Conservation (phyloP, 2,329 filamentous ascomycete species). For the Knoxdaviesia proteae region DNA sequence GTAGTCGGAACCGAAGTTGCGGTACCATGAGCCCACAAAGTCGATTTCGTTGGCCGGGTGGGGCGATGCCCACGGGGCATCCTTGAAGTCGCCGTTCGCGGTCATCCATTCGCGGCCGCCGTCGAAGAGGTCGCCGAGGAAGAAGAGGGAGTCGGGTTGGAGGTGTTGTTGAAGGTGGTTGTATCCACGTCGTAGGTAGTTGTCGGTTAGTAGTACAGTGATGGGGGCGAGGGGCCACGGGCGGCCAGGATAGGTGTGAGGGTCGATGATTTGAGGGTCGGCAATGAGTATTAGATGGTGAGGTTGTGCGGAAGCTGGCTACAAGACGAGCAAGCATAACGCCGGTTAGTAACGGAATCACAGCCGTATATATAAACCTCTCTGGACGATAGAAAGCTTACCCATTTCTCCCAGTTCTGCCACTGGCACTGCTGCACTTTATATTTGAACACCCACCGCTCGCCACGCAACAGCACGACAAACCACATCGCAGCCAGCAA, state of each 20-base stretch:
- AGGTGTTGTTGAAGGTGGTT: constrained; percentile 53
- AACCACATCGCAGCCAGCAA: constrained; percentile 55
- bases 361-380: too few relatives aligned
- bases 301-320: constrained; percentile 61
- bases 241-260: constrained; percentile 81
- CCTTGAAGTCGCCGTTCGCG: constrained; percentile 32
- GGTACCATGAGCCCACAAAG: constrained; percentile 44
- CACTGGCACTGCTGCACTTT: constrained; percentile 57
- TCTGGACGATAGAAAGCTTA: constrained; percentile 18
- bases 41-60: constrained; percentile 30
- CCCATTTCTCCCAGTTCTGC: constrained; percentile 85
- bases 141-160: constrained; percentile 72
- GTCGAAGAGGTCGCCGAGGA: constrained; percentile 87
- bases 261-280: constrained; percentile 81
- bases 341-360: too few relatives aligned
- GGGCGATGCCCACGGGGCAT: constrained; percentile 34
- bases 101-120: constrained; percentile 92
- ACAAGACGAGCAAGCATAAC: neutral
- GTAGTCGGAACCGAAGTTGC: constrained; percentile 57
- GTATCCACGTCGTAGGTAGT: constrained; percentile 72
- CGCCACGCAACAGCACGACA: constrained; percentile 62
- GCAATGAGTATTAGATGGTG: constrained; percentile 72
- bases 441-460: constrained; percentile 55
- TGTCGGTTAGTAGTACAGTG: constrained; percentile 51
- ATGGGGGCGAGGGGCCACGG: constrained; percentile 35